Percentiles rank a stretch among this genome's conserved stretches.
These are phyloP conservation scores for Pythium aquatile DNA, from an alignment of 352 stramenopile genomes.

Conservation along the genomic window DNA sequence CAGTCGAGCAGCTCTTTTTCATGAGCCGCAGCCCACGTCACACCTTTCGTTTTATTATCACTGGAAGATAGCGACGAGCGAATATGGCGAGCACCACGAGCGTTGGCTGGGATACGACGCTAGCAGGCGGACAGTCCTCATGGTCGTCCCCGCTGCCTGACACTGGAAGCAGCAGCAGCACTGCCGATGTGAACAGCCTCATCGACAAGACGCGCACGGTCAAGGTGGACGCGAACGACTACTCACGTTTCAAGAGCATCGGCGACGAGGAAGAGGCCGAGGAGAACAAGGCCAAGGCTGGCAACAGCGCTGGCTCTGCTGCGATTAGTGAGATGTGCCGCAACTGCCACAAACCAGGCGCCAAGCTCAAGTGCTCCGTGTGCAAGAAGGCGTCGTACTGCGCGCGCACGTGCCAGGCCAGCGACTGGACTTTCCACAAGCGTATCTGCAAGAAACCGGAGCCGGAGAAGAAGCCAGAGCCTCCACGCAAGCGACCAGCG, in stretches of 20 bases:
- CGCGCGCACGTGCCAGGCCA: conserved; percentile 72
- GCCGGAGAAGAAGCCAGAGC: conserved; percentile 40
- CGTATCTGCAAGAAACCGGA: conserved; percentile 86
- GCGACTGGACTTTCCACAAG: conserved; percentile 87
- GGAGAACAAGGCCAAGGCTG: conserved; percentile 11
- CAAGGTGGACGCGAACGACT: conserved; percentile 81
- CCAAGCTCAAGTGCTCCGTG: conserved; percentile 85
- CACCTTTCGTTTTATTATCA: not conserved
- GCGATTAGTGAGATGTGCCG: conserved; percentile 41
- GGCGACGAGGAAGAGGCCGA: conserved; percentile 32
- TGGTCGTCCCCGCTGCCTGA: conserved; percentile 24
- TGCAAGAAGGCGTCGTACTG: conserved; percentile 88
- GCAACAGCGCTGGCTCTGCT: not conserved
- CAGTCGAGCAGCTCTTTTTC: conserved; percentile 4
- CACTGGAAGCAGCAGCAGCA: not conserved
- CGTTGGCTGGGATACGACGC: conserved; percentile 52
- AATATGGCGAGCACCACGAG: conserved; percentile 25
- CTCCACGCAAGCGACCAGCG: conserved; percentile 27
- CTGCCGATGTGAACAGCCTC: conserved; percentile 39
- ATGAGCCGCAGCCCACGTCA: not conserved
- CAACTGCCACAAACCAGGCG: conserved; percentile 75
- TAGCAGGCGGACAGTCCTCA: conserved; percentile 24
- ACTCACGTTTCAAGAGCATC: conserved; percentile 85
- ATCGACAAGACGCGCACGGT: conserved; percentile 64
- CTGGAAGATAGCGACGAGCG: not conserved